A percentile compares a stretch with the other conserved stretches of the same genome.
These are phyloP conservation scores for Rhododendron ferrugineum DNA, from an alignment of 148 eudicot species.

Conservation along the genomic window DNA sequence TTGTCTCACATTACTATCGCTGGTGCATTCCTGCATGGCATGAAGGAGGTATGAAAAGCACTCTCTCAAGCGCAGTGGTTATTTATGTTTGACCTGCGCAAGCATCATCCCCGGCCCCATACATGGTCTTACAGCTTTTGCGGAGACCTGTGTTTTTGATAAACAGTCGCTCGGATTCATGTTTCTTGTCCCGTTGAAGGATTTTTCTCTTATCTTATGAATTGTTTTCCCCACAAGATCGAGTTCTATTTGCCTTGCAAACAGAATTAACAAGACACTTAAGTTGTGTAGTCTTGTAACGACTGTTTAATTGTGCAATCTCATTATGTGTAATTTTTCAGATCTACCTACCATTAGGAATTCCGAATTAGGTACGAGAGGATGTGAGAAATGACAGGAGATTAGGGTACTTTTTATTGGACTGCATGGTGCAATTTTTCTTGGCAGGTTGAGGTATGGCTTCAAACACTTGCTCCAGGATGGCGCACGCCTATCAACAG, in stretches of 20 bases:
- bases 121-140: not conserved
- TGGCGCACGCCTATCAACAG: slow-evolving; percentile 73
- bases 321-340: not conserved
- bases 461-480: slow-evolving; percentile 82
- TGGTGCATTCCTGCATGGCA: slow-evolving; percentile 62
- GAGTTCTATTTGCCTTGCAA: not conserved
- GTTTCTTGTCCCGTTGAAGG: not conserved
- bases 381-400: not conserved
- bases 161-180: not conserved
- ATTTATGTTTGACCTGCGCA: not conserved
- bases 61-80: not conserved
- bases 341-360: not conserved
- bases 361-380: not conserved
- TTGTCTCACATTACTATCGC: slow-evolving; percentile 74
- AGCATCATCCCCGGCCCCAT: not conserved
- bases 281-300: not conserved
- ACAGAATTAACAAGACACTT: not conserved
- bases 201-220: not conserved
- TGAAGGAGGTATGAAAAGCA: slow-evolving; percentile 53
- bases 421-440: not conserved
- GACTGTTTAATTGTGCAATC: not conserved
- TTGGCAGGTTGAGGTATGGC: slow-evolving; percentile 82
- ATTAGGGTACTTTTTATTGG: not conserved
- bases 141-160: not conserved
- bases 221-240: not conserved